phyloP scores from a whole-genome alignment of 2,329 filamentous ascomycete species.

The Lizonia empirigonia region DNA sequence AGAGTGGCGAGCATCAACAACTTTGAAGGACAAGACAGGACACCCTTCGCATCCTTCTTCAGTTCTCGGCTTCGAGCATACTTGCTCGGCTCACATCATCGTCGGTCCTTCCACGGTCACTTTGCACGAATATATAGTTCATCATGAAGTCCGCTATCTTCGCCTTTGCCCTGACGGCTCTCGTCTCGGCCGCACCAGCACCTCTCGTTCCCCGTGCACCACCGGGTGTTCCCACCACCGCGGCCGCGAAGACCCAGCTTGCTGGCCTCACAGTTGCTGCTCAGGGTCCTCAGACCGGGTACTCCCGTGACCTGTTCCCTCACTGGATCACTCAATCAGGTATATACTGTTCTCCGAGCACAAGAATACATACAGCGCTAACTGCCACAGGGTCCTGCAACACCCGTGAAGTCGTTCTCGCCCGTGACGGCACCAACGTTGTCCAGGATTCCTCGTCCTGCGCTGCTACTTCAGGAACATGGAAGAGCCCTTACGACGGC shows the following conservation, averaged over 20 bases:
- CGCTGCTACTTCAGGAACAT: conserved; percentile 67
- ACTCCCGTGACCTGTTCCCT: conserved; percentile 71
- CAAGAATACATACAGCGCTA: neutral
- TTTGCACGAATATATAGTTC: neutral
- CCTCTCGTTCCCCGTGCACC: conserved; percentile 49
- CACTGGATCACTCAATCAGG: conserved; percentile 68
- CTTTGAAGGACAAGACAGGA: conserved; percentile 1
- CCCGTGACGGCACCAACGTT: conserved; percentile 73
- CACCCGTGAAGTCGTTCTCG: conserved; percentile 73
- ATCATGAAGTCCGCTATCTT: conserved; percentile 42
- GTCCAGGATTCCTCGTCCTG: conserved; percentile 64
- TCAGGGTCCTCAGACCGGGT: conserved; percentile 61
- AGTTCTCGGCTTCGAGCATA: neutral
- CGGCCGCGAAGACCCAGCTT: conserved; percentile 64
- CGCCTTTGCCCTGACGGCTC: conserved; percentile 29
- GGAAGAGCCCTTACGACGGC: conserved; percentile 76
- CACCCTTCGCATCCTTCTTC: neutral
- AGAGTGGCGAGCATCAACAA: conserved; percentile 18
- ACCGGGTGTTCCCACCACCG: conserved; percentile 67
- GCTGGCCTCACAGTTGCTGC: conserved; percentile 63
- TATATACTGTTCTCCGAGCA: neutral
- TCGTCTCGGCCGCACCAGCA: conserved; percentile 39
- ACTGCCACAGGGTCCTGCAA: conserved; percentile 60
- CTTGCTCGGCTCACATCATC: neutral
- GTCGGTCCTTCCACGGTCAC: neutral